Evolutionary conservation across 2,329 filamentous ascomycete genomes (phyloP).

Genomic region (Remersonia thermophila): DNA sequence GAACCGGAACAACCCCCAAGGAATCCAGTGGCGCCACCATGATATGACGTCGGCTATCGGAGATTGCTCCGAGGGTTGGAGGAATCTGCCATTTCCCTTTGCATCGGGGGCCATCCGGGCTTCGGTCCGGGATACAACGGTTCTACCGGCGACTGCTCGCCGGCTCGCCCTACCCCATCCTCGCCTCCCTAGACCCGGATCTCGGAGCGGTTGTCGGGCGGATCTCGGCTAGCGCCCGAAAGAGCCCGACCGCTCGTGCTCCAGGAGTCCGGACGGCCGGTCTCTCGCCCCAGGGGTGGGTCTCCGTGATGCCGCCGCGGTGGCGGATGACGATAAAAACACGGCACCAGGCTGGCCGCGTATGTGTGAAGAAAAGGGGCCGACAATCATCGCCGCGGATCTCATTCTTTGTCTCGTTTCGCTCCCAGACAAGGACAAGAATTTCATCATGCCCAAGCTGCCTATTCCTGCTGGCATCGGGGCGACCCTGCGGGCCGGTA

Average conservation of each 20-base stretch:
- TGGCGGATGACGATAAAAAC: neutral
- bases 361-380: neutral
- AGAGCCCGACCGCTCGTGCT: neutral
- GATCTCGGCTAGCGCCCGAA: neutral
- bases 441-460: neutral
- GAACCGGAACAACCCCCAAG: neutral
- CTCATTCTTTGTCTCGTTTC: too few species aligned
- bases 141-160: too few species aligned
- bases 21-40: constrained; percentile 6
- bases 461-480: too few species aligned
- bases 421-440: too few species aligned
- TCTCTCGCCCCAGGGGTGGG: neutral
- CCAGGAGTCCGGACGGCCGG: constrained; percentile 1
- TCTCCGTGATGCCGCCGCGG: neutral
- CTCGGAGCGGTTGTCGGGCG: constrained; percentile 6
- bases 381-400: too few species aligned
- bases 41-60: neutral
- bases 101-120: neutral
- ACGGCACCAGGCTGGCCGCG: neutral
- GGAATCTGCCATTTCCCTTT: neutral
- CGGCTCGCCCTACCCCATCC: too few species aligned
- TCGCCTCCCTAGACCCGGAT: neutral
- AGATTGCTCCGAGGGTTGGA: too few species aligned
- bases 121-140: neutral
- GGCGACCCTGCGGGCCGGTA: too few species aligned